These are phyloP conservation scores for Cucurbita moschata DNA, from an alignment of 306 rosid genomes.

Conservation along the genomic window DNA sequence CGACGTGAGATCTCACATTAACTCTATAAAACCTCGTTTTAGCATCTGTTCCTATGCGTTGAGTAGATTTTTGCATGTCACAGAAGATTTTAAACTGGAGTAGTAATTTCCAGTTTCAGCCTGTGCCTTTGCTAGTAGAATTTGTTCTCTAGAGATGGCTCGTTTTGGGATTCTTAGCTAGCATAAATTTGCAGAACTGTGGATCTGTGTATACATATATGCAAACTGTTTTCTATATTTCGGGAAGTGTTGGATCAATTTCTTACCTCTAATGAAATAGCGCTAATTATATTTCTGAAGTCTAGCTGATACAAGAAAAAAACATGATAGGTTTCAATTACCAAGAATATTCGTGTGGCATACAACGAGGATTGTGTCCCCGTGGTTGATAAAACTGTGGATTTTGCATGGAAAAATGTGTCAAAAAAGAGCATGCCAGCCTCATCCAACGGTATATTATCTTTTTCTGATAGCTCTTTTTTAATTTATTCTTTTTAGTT, in stretches of 20 bases:
- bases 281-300: background rate
- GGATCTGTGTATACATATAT: background rate
- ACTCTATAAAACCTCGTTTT: background rate
- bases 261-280: background rate
- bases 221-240: background rate
- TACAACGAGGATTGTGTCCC: constrained; percentile 20
- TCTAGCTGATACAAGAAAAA: background rate
- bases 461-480: background rate
- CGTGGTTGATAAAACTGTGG: constrained; percentile 22
- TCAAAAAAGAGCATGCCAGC: constrained; percentile 1
- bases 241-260: background rate
- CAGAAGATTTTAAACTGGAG: background rate
- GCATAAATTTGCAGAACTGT: background rate
- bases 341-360: background rate
- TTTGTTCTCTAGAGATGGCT: background rate
- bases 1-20: too few species aligned
- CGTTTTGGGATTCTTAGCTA: background rate
- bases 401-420: constrained; percentile 16
- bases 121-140: background rate
- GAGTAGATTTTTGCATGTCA: background rate
- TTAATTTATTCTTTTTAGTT: background rate
- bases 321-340: constrained; percentile 29
- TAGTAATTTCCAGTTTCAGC: background rate
- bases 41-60: background rate
- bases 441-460: constrained; percentile 36